These are phyloP conservation scores for Magnaporthales sp. DNA, from an alignment of 2,329 filamentous ascomycete genomes.

Conservation along the genomic window DNA sequence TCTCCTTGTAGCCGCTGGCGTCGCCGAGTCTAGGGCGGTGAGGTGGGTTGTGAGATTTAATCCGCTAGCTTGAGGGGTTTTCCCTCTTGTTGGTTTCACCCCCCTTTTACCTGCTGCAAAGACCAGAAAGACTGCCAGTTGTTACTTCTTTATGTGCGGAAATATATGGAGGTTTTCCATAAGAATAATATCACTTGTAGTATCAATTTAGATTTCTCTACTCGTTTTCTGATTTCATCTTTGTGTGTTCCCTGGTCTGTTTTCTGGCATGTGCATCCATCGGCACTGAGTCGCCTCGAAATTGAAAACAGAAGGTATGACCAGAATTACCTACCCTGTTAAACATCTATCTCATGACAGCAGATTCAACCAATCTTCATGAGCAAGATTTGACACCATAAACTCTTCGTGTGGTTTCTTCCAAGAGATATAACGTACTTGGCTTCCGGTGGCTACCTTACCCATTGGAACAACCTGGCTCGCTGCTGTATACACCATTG, in stretches of 20 bases:
- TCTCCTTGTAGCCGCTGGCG: neutral
- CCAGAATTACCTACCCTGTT: neutral
- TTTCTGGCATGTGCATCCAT: neutral
- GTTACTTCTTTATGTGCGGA: neutral
- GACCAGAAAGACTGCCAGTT: neutral
- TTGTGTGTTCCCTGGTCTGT: neutral
- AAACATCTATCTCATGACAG: neutral
- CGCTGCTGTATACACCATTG: neutral
- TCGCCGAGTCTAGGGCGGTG: neutral
- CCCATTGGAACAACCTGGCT: neutral
- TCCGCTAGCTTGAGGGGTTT: neutral
- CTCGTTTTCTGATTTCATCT: neutral
- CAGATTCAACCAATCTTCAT: neutral
- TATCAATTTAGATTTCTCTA: too few species aligned
- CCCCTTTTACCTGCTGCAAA: neutral
- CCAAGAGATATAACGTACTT: neutral
- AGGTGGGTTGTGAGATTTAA: neutral
- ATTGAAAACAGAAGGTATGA: neutral
- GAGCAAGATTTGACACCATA: neutral
- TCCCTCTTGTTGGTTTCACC: neutral
- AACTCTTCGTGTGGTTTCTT: too few species aligned
- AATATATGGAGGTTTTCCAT: neutral
- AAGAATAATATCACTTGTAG: too few species aligned
- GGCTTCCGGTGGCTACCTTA: neutral
- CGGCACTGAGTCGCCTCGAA: neutral